Base-by-base conservation (phyloP, 164 flowering plant species). In the Magnolia changhungtana region DNA sequence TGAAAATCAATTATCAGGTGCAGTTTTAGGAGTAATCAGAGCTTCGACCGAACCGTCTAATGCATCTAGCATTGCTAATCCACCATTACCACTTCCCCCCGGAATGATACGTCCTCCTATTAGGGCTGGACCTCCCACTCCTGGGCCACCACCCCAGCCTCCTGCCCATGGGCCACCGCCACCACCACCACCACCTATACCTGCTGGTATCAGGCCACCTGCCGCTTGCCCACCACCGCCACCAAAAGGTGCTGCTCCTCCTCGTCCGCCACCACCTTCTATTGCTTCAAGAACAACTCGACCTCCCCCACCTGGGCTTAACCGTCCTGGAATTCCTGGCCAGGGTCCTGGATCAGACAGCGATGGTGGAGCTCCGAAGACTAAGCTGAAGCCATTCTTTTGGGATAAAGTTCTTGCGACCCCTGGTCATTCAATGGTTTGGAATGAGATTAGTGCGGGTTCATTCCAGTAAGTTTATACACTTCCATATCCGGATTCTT, bases 331-430 rank as follows among this genome's bases (percentile, higher is more conserved):
- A 24, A 68, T 18, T 37, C 8, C 50, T 27, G 50, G 77, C 71
- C 77, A 37, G 29, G 84, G 61, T 45, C 29, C 55, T 79, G 77
- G 69, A 18, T 19, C 61, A 29, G 79, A 70, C 50, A 81, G 16
- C 67, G 92, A 86, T 58, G 80, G 75, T 67, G 89, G 84, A 81
- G 90, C 85, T 78, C 72, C 90, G 51, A 95, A 90, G 84, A 75
- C 99, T 59, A 95, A 93, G 85, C 82, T 95, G 67, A 95, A 95
- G 85, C 99, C 99, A 23, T 95, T 95, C 84, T 92, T 92, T 80
- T 95, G 98, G 98, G 98, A 95, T 82, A 95, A 95, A 80, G 98
- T 95, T 80, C 81, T 86, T 63, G 99, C 99, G 18, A 92, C 86
- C 78, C 92, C 99, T 76, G 98, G 89, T 72, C 89, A 89, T 50